phyloP scores from a whole-genome alignment of 805 yeast genomes.

The Candida awuae region DNA sequence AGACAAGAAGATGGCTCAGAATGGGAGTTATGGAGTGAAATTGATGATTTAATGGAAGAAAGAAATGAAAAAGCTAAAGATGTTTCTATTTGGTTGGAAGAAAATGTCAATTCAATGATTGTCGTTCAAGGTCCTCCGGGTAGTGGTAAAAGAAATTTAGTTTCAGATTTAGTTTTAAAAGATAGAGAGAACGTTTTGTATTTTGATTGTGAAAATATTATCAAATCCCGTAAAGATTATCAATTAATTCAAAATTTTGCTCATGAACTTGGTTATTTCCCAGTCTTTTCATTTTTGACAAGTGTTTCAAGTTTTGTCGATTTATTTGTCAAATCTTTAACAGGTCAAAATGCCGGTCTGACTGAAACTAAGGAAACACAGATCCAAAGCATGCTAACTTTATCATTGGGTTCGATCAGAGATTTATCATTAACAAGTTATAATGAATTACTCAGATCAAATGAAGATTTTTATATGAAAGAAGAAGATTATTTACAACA shows the following conservation, averaged over 20 bases:
- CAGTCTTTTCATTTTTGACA: constrained; percentile 89
- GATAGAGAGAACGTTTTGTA: constrained; percentile 55
- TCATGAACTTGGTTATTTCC: constrained; percentile 78
- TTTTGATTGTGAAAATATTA: constrained; percentile 71
- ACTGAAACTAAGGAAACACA: constrained; percentile 78
- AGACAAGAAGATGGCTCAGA: constrained; percentile 11
- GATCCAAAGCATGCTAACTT: constrained; percentile 67
- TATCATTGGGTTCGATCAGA: constrained; percentile 67
- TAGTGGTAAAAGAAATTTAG: constrained; percentile 81
- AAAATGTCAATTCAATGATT: constrained; percentile 84
- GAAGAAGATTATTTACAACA: constrained; percentile 80
- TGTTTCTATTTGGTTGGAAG: constrained; percentile 71
- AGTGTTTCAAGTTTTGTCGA: constrained; percentile 72
- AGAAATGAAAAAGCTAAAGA: constrained; percentile 60
- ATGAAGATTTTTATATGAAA: constrained; percentile 29
- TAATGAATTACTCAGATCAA: constrained; percentile 22
- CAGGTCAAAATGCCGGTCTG: constrained; percentile 90
- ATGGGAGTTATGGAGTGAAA: constrained; percentile 16
- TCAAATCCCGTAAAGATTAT: constrained; percentile 67
- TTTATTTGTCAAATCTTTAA: constrained; percentile 77
- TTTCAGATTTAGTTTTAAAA: constrained; percentile 56
- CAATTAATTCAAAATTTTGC: constrained; percentile 63
- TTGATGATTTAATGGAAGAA: constrained; percentile 52
- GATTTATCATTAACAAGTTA: constrained; percentile 47
- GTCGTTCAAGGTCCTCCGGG: constrained; percentile 91